Evolutionary conservation across 2,329 filamentous ascomycete genomes (phyloP).

Genomic region (Tolypocladium inflatum): DNA sequence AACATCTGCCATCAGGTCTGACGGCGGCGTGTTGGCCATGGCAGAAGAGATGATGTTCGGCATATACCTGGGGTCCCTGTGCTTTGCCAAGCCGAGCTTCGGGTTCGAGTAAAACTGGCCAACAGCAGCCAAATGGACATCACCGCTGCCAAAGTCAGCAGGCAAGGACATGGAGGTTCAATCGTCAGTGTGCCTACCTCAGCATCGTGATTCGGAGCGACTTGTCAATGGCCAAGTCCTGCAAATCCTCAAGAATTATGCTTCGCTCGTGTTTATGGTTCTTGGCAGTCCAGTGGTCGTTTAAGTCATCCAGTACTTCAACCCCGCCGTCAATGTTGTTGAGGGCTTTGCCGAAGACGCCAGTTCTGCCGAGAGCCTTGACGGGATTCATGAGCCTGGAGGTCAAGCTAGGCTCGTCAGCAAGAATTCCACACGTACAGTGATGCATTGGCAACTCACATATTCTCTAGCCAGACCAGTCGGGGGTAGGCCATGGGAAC

Average conservation of each 20-base stretch:
- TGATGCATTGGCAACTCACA: slow-evolving; percentile 34
- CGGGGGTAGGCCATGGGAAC: slow-evolving; percentile 77
- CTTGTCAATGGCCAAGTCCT: slow-evolving; percentile 87
- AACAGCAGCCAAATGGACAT: slow-evolving; percentile 85
- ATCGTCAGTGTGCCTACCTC: slow-evolving; percentile 33
- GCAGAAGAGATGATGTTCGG: slow-evolving; percentile 90
- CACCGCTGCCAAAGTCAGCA: slow-evolving; percentile 50
- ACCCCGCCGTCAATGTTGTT: slow-evolving; percentile 89
- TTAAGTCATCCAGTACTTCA: slow-evolving; percentile 83
- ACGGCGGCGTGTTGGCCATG: slow-evolving; percentile 85
- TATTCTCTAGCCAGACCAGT: slow-evolving; percentile 60
- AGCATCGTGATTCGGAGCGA: slow-evolving; percentile 87
- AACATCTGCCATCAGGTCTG: slow-evolving; percentile 79
- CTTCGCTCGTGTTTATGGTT: slow-evolving; percentile 87
- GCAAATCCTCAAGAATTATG: slow-evolving; percentile 79
- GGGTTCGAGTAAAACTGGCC: slow-evolving; percentile 94
- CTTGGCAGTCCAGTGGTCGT: slow-evolving; percentile 96
- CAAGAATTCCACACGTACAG: not conserved
- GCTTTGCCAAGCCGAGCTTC: slow-evolving; percentile 69
- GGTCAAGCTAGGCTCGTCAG: slow-evolving; percentile 53
- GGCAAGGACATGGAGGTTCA: not conserved
- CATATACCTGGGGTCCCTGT: slow-evolving; percentile 93
- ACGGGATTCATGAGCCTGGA: slow-evolving; percentile 80
- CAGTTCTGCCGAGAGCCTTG: slow-evolving; percentile 77
- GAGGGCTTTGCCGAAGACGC: slow-evolving; percentile 68